A percentile compares a stretch with the other conserved stretches of the same genome.
Conservation (phyloP, 768 basidiomycete species). For the Jaapia argillacea region DNA sequence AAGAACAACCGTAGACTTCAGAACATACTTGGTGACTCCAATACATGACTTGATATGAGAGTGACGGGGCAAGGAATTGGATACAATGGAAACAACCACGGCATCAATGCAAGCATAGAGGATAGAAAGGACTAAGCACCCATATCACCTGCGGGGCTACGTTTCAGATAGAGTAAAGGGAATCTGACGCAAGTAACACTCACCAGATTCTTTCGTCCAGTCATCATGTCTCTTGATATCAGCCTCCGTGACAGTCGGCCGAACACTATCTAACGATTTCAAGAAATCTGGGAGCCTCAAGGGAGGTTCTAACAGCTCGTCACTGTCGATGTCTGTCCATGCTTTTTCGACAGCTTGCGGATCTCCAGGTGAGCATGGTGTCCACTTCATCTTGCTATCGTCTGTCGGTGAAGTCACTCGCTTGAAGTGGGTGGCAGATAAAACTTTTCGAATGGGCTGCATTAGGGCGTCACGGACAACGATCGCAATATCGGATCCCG, state of each 20-base stretch:
- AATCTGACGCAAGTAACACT: too few species aligned
- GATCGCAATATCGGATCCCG: constrained; percentile 91
- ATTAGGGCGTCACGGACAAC: constrained; percentile 94
- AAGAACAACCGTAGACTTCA: too few species aligned
- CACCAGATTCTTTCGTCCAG: constrained; percentile 81
- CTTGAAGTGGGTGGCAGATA: constrained; percentile 94
- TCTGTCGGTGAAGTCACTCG: constrained; percentile 25
- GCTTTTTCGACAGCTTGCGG: constrained; percentile 74
- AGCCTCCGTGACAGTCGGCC: constrained; percentile 81
- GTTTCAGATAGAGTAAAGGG: too few species aligned
- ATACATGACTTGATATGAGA: too few species aligned
- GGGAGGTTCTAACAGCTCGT: constrained; percentile 86
- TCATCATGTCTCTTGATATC: constrained; percentile 81
- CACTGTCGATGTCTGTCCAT: constrained; percentile 82
- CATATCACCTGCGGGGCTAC: too few species aligned
- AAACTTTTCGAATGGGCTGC: constrained; percentile 96
- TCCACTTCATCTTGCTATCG: constrained; percentile 49
- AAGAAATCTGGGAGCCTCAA: constrained; percentile 73
- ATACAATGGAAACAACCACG: too few species aligned
- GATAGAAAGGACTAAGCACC: too few species aligned
- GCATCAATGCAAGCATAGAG: too few species aligned
- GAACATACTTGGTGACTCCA: too few species aligned
- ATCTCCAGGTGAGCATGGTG: constrained; percentile 95
- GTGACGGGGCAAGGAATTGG: too few species aligned
- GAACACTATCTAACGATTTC: constrained; percentile 63